phyloP scores from a whole-genome alignment of 2,329 filamentous ascomycete species.

The Aspergillus aculeatinus region DNA sequence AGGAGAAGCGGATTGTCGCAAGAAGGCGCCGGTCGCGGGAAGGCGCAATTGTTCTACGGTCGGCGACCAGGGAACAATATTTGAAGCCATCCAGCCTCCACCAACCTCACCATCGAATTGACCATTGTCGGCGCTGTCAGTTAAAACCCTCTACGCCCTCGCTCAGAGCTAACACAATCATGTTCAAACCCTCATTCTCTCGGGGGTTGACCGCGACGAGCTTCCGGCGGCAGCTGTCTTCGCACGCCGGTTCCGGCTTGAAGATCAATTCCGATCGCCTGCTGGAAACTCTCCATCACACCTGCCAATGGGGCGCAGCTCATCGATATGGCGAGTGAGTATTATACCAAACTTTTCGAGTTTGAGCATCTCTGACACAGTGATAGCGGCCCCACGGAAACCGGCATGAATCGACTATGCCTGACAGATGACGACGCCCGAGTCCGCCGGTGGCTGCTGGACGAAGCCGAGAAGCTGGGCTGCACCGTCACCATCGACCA shows the following conservation, averaged over 20 bases:
- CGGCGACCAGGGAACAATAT: background rate
- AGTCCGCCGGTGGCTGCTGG: slow-evolving; percentile 68
- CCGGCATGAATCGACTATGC: slow-evolving; percentile 68
- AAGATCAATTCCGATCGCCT: slow-evolving; percentile 29
- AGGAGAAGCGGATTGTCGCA: background rate
- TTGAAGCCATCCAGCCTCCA: background rate
- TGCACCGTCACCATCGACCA: slow-evolving; percentile 65
- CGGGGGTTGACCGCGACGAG: background rate
- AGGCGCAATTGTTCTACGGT: background rate
- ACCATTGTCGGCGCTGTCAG: background rate
- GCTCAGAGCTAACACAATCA: background rate
- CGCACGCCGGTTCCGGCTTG: slow-evolving; percentile 19
- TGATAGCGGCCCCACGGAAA: slow-evolving; percentile 22
- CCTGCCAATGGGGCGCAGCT: slow-evolving; percentile 33
- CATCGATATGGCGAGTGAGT: slow-evolving; percentile 31
- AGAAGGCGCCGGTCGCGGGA: background rate
- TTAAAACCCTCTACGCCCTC: background rate
- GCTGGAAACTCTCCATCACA: slow-evolving; percentile 32
- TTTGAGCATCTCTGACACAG: too few species aligned
- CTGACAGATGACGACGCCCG: slow-evolving; percentile 67
- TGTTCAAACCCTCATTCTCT: background rate
- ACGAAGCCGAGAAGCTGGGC: slow-evolving; percentile 58
- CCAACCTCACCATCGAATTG: too few species aligned
- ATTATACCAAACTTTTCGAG: too few species aligned
- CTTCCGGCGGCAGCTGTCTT: background rate